These are phyloP conservation scores for Insectozyma bohioensis DNA, from an alignment of 1,139 yeast species.

Conservation along the genomic window DNA sequence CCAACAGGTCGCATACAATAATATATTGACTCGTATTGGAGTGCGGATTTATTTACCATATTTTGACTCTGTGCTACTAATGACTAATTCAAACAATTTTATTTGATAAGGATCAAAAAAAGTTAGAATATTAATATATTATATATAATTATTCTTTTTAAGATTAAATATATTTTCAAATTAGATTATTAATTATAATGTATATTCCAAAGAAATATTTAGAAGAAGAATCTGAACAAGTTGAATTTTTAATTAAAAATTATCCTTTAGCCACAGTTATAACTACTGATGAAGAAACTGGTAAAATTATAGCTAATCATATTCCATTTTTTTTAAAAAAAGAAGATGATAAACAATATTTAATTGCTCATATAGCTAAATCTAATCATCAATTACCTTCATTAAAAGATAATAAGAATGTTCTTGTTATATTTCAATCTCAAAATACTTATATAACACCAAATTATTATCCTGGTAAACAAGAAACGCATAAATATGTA, in stretches of 20 bases:
- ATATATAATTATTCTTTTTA: too few species aligned
- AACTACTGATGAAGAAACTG: constrained; percentile 35
- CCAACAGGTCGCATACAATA: too few species aligned
- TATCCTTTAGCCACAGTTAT: constrained; percentile 56
- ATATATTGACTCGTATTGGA: too few species aligned
- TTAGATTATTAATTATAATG: constrained; percentile 17
- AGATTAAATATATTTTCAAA: too few species aligned
- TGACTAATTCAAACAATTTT: too few species aligned
- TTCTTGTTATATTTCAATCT: constrained; percentile 56
- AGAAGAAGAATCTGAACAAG: constrained; percentile 38
- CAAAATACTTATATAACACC: constrained; percentile 60
- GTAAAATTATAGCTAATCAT: constrained; percentile 53
- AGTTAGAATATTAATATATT: too few species aligned
- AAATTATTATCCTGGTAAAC: constrained; percentile 57
- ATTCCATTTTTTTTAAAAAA: constrained; percentile 50
- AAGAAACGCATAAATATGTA: constrained; percentile 59
- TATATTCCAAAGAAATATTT: constrained; percentile 31
- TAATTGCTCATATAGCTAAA: constrained; percentile 60
- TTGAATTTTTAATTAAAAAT: constrained; percentile 41
- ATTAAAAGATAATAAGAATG: constrained; percentile 38
- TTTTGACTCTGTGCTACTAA: too few species aligned
- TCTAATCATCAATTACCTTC: constrained; percentile 53
- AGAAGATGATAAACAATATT: constrained; percentile 37
- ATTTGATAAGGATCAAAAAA: too few species aligned
- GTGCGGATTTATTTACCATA: too few species aligned